Evolutionary conservation across 352 stramenopile genomes (phyloP).

Genomic region (Globisporangium ultimum): DNA sequence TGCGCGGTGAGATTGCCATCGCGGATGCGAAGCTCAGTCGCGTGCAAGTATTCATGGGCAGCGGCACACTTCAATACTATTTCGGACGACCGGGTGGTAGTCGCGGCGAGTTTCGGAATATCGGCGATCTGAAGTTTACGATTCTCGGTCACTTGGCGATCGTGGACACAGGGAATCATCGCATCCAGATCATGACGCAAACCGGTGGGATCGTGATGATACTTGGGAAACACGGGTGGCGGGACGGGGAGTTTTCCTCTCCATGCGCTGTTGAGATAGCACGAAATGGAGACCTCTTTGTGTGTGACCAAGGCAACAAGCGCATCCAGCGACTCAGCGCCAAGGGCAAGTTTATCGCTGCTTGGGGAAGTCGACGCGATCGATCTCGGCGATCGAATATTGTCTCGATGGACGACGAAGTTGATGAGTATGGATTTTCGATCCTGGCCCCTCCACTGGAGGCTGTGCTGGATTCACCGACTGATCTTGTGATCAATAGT

Average conservation of each 20-base stretch:
- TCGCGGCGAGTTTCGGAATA: conserved; percentile 42
- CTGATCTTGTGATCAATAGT: conserved; percentile 20
- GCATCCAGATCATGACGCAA: conserved; percentile 47
- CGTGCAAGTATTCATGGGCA: conserved; percentile 56
- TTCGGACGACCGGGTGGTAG: conserved; percentile 42
- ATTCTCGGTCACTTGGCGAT: conserved; percentile 44
- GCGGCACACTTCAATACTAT: conserved; percentile 34
- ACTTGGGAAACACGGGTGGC: conserved; percentile 32
- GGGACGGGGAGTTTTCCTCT: conserved; percentile 25
- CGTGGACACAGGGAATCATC: conserved; percentile 54
- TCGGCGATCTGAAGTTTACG: conserved; percentile 55
- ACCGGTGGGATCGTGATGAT: conserved; percentile 36
- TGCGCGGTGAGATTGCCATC: conserved; percentile 49
- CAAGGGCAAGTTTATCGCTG: conserved; percentile 31
- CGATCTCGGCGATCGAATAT: not conserved
- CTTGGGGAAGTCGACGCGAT: conserved; percentile 39
- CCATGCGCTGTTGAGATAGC: conserved; percentile 38
- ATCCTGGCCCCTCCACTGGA: conserved; percentile 1
- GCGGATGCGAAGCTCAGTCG: conserved; percentile 51
- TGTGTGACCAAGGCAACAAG: conserved; percentile 60
- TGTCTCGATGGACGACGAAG: not conserved
- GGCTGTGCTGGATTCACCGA: conserved; percentile 32
- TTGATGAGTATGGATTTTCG: conserved; percentile 10
- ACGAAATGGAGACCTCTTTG: conserved; percentile 45
- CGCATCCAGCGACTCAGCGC: conserved; percentile 51